Base-by-base conservation (phyloP, 192 early-diverging fungal species). In the Oehlia diaphana region DNA sequence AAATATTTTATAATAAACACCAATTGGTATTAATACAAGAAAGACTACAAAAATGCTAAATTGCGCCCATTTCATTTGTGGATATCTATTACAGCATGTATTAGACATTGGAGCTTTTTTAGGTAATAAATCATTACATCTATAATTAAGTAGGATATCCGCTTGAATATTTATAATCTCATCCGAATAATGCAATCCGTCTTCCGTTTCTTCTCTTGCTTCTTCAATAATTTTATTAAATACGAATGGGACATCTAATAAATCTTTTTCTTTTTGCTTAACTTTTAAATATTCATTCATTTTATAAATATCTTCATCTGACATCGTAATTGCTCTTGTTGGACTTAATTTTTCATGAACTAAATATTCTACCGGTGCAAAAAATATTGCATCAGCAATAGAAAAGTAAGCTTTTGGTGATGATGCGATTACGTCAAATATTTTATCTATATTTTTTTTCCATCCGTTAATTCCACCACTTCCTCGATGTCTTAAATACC, bases 101-200 rank as follows among this genome's bases (percentile, higher is more conserved):
- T 87, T 81, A 61, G 77, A 81, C 81, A 90, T 86, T 35, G 91
- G 88, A 8, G 79, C 68, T 1, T 77, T 58, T 42, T 88, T 85
- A 2, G 87, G 76, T 0, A 88, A 49, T 23, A 70, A 49, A 31
- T 84, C 78, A 74, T 92, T 93, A 81, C 93, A 94, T 49, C 86
- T 77, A 72, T 83, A 88, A 83, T 94, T 47, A 13, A 93, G 85
- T 19, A 91, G 77, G 65, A 93, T 67, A 39, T 88, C 81, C 14
- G 90, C 82, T 49, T 92, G 89, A 7, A 82, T 80, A 3, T 76
- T 53, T 77, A 88, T 84, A 49, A 94, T 77, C 33, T 63, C 50
- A 4, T 76, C 63, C 19, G 83, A 80, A 83, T 88, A 95, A 81
- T 95, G 94, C 64, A 95, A 81, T 4, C 94, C 94, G 79, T 95